These are phyloP conservation scores for Mycena sanguinolenta DNA, from an alignment of 768 basidiomycete species.

Conservation along the genomic window DNA sequence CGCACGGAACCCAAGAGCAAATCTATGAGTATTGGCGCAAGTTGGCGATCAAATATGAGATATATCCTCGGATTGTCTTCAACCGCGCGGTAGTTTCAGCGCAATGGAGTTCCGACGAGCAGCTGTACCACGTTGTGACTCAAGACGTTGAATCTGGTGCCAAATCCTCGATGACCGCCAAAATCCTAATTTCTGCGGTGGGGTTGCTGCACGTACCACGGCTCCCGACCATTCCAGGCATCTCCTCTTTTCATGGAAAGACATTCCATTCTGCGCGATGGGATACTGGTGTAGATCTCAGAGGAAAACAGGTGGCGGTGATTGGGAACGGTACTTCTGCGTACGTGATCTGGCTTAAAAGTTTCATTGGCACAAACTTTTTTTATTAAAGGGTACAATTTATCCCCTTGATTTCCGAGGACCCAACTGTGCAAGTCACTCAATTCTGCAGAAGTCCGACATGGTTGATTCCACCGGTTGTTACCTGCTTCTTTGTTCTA, in stretches of 20 bases:
- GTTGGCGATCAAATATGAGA: conserved; percentile 56
- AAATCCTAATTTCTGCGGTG: conserved; percentile 66
- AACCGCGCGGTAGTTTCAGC: conserved; percentile 58
- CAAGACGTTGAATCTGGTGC: conserved; percentile 48
- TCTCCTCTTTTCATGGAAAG: conserved; percentile 59
- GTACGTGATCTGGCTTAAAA: conserved; percentile 45
- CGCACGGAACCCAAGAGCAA: conserved; percentile 56
- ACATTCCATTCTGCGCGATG: conserved; percentile 70
- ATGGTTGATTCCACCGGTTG: conserved; percentile 70
- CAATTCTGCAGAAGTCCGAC: conserved; percentile 49
- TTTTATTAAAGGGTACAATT: conserved; percentile 64
- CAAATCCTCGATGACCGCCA: conserved; percentile 47
- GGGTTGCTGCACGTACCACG: conserved; percentile 62
- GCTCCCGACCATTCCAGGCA: conserved; percentile 49
- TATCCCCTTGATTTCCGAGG: conserved; percentile 64
- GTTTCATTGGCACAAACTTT: background rate
- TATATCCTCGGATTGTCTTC: conserved; percentile 57
- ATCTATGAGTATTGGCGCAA: conserved; percentile 59
- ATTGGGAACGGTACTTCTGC: conserved; percentile 72
- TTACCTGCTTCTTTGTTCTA: background rate
- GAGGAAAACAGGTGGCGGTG: conserved; percentile 65
- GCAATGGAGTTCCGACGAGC: conserved; percentile 55
- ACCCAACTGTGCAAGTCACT: conserved; percentile 63
- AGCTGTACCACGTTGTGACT: conserved; percentile 48
- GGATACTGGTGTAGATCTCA: conserved; percentile 55